phyloP scores from a whole-genome alignment of 352 stramenopile genomes.

The Phytophthora europaea region DNA sequence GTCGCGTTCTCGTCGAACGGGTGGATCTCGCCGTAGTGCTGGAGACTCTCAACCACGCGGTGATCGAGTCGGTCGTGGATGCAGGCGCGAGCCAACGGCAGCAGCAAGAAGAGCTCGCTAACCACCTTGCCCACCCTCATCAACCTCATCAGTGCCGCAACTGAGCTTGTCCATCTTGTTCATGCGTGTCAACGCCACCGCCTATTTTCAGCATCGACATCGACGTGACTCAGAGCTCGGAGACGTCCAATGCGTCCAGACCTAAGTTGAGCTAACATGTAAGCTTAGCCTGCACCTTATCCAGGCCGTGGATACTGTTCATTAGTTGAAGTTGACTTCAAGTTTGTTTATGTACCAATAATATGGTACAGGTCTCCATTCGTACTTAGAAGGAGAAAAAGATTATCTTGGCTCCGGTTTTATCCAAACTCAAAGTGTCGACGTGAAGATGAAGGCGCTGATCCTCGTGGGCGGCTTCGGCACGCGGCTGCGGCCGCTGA shows the following conservation, averaged over 20 bases:
- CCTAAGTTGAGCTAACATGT: not conserved
- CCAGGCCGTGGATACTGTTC: not conserved
- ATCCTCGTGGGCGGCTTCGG: constrained; percentile 93
- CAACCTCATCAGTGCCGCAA: not conserved
- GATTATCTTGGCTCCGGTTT: not conserved
- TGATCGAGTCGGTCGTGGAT: constrained; percentile 47
- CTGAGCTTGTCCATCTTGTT: not conserved
- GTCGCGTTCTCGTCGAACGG: constrained; percentile 31
- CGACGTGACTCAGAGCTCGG: constrained; percentile 14
- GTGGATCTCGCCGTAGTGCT: constrained; percentile 38
- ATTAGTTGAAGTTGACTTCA: constrained; percentile 8
- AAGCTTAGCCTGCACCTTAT: not conserved
- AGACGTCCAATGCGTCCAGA: not conserved
- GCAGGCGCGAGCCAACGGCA: constrained; percentile 20
- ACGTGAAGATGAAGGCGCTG: constrained; percentile 86
- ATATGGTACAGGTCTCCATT: not conserved
- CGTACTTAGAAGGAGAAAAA: not conserved
- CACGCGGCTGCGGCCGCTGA: constrained; percentile 90
- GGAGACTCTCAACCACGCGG: constrained; percentile 27
- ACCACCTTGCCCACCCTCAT: not conserved
- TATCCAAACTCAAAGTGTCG: not conserved
- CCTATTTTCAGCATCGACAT: constrained; percentile 22
- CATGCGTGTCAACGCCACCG: constrained; percentile 1
- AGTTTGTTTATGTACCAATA: not conserved
- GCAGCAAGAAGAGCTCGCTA: not conserved